Evolutionary conservation across 345 rosid species (phyloP).

Genomic region (Aethionema arabicum): DNA sequence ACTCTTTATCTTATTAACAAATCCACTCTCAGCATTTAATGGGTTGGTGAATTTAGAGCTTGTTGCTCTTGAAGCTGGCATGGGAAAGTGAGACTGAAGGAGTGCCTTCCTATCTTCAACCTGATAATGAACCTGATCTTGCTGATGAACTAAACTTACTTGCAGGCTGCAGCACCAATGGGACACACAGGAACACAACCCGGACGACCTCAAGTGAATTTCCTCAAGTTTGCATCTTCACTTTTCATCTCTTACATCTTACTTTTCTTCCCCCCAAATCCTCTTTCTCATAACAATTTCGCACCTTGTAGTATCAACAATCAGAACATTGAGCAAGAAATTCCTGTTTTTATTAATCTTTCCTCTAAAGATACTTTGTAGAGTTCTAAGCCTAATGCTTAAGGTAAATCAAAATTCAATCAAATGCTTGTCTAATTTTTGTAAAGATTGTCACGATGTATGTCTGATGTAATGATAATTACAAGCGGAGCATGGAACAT

Average conservation of each 20-base stretch:
- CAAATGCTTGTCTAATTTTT: background rate
- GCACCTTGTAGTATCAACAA: slow-evolving; percentile 90
- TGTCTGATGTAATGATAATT: slow-evolving; percentile 8
- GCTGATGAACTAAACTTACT: slow-evolving; percentile 75
- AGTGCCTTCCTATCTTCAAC: slow-evolving; percentile 92
- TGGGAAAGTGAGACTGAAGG: slow-evolving; percentile 93
- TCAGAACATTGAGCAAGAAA: slow-evolving; percentile 60
- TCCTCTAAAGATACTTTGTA: slow-evolving; percentile 81
- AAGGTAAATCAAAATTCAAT: slow-evolving; percentile 42
- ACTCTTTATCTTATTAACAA: background rate
- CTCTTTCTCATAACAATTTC: too few species aligned
- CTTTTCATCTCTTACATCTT: too few species aligned
- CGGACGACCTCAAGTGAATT: slow-evolving; percentile 67
- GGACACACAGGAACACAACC: slow-evolving; percentile 55
- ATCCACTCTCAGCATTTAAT: background rate
- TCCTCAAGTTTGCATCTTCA: too few species aligned
- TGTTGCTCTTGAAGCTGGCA: slow-evolving; percentile 91
- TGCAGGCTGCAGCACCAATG: slow-evolving; percentile 71
- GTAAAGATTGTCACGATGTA: slow-evolving; percentile 8
- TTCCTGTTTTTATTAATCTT: slow-evolving; percentile 65
- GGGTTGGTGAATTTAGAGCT: slow-evolving; percentile 56
- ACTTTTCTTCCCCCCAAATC: too few species aligned
- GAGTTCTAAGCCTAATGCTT: slow-evolving; percentile 56
- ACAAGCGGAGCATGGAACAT: slow-evolving; percentile 86
- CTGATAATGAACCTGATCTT: slow-evolving; percentile 72